Evolutionary conservation across 768 basidiomycete species (phyloP).

Genomic region (Obba rivulosa): DNA sequence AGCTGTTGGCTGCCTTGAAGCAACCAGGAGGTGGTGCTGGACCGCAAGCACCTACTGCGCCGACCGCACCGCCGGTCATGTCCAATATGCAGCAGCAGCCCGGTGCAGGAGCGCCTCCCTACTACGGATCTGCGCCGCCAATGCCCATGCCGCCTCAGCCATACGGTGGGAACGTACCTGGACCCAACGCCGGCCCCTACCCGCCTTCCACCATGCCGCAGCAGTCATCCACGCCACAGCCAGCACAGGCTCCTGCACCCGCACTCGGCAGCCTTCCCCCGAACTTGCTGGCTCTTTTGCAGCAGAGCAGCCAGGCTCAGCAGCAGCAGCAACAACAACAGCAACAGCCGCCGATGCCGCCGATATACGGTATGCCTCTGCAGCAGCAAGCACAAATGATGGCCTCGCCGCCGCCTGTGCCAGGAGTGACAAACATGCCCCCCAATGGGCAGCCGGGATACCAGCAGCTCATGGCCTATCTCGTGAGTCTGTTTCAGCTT

Average conservation of each 20-base stretch:
- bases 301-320: conserved; percentile 36
- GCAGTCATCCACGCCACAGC: conserved; percentile 25
- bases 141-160: conserved; percentile 15
- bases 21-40: conserved; percentile 45
- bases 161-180: conserved; percentile 17
- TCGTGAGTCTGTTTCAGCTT: conserved; percentile 36
- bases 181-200: conserved; percentile 13
- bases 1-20: conserved; percentile 78
- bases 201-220: conserved; percentile 25
- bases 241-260: conserved; percentile 29
- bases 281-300: conserved; percentile 64
- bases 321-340: conserved; percentile 29
- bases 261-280: conserved; percentile 48
- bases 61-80: conserved; percentile 16
- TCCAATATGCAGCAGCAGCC: conserved; percentile 19
- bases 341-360: conserved; percentile 18
- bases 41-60: conserved; percentile 26
- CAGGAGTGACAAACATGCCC: conserved; percentile 23
- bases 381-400: conserved; percentile 25
- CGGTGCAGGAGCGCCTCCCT: conserved; percentile 4
- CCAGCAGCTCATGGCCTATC: conserved; percentile 65
- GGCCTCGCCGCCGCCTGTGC: conserved; percentile 37
- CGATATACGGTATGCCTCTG: conserved; percentile 36
- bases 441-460: conserved; percentile 42
- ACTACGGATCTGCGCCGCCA: conserved; percentile 8